Evolutionary conservation across 2,329 filamentous ascomycete species (phyloP).

Genomic region (Coniosporium uncinatum): DNA sequence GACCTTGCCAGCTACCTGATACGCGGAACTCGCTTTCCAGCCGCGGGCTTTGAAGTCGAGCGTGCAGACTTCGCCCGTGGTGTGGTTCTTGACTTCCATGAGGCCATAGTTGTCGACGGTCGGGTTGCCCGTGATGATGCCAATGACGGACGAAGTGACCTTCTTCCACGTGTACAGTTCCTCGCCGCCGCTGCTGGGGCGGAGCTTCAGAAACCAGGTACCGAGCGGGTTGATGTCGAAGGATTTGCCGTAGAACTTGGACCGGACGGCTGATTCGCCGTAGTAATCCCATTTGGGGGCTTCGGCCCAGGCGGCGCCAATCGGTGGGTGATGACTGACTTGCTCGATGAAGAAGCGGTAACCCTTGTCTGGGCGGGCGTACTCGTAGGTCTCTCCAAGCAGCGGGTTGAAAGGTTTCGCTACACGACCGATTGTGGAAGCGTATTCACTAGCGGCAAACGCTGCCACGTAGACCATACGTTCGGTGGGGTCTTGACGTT

Average conservation of each 20-base stretch:
- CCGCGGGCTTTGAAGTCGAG: slow-evolving; percentile 94
- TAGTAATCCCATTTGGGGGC: slow-evolving; percentile 94
- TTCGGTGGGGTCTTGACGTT: slow-evolving; percentile 82
- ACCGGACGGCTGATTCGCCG: slow-evolving; percentile 91
- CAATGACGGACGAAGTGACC: slow-evolving; percentile 94
- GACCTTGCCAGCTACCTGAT: slow-evolving; percentile 83
- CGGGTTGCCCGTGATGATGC: slow-evolving; percentile 95
- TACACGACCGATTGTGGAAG: slow-evolving; percentile 92
- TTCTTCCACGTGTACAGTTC: slow-evolving; percentile 99
- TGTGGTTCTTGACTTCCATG: slow-evolving; percentile 98
- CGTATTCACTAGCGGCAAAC: slow-evolving; percentile 95
- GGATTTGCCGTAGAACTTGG: slow-evolving; percentile 95
- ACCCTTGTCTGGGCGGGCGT: slow-evolving; percentile 90
- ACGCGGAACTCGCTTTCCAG: slow-evolving; percentile 92
- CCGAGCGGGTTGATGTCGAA: slow-evolving; percentile 96
- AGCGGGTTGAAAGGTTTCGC: slow-evolving; percentile 98
- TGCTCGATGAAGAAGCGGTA: slow-evolving; percentile 99
- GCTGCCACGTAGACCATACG: slow-evolving; percentile 92
- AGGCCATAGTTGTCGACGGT: slow-evolving; percentile 96
- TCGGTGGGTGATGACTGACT: slow-evolving; percentile 93
- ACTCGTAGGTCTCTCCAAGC: slow-evolving; percentile 95
- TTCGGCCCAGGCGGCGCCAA: slow-evolving; percentile 92
- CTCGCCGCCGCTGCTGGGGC: slow-evolving; percentile 67
- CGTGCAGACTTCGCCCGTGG: slow-evolving; percentile 82
- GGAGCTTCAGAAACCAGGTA: slow-evolving; percentile 91